Evolutionary conservation across 164 flowering plant species (phyloP), one percentile per base, ranked within the genome.

Genomic region (Aristolochia californica): DNA sequence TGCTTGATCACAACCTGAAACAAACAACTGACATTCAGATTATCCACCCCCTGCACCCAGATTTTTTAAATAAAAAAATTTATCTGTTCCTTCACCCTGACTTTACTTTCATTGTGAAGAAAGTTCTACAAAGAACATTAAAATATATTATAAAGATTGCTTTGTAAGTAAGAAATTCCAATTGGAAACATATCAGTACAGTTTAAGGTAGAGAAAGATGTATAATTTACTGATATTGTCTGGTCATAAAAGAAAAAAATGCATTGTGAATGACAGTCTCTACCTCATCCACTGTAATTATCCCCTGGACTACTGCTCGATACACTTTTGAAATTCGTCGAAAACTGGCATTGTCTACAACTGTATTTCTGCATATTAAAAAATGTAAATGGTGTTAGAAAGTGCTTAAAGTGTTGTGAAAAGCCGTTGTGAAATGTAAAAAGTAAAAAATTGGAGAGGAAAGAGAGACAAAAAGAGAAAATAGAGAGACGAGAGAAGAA

Each of bases 291-390:
- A 73, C 62, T 17, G 66, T 59, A 53, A 89, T 30, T 51, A 87
- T 68, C 52, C 96, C 99, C 65, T 67, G 64, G 34, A 72, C 91
- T 55, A 93, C 72, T 60, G 95, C 91, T 45, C 95, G 80, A 64
- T 93, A 93, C 53, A 83, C 61, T 75, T 89, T 93, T 43, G 76
- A 69, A 51, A 93, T 78, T 67, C 75, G 81, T 64, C 85, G 77
- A 15, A 12, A 53, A 23, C 60, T 17, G 50, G 64, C 52, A 43
- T 34, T 52, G 56, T 74, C 78, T 20, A 20, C 0, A 25, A 67
- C 65, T 25, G 24, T 66, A 43, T 57, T 62, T 45, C 89, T 81
- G 76, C 58, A 53, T 64, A 59, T 45, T 20, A 12, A 3, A 58
- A 15, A 52, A 47, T 23, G 58, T 34, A 66, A 59, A 34, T 30